These are phyloP conservation scores for Aquilaria agallochum DNA, from an alignment of 441 rosid species.

Conservation along the genomic window DNA sequence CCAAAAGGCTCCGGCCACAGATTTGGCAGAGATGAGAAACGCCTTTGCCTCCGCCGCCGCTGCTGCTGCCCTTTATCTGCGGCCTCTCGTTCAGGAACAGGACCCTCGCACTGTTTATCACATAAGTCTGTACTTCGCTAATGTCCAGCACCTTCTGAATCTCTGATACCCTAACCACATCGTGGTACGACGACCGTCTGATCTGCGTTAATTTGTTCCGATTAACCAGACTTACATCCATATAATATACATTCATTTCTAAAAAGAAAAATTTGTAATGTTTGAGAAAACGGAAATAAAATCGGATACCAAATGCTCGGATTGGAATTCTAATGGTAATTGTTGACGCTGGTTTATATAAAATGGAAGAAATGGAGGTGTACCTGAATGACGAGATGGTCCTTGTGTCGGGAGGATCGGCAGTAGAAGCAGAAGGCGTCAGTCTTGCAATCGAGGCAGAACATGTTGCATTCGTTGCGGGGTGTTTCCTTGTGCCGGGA, in stretches of 20 bases:
- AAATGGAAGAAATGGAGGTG: not conserved
- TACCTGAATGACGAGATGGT: conserved; percentile 74
- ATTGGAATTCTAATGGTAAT: too few species aligned
- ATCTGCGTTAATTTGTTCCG: conserved; percentile 35
- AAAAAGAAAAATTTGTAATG: too few species aligned
- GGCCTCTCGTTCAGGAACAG: conserved; percentile 82
- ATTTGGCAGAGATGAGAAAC: conserved; percentile 58
- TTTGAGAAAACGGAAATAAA: too few species aligned
- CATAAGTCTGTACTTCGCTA: conserved; percentile 80
- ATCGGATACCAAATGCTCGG: too few species aligned
- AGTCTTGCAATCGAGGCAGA: conserved; percentile 62
- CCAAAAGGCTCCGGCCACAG: conserved; percentile 71
- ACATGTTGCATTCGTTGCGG: conserved; percentile 77
- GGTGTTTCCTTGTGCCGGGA: conserved; percentile 50
- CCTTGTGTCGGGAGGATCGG: conserved; percentile 68
- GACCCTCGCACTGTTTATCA: conserved; percentile 81
- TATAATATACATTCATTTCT: too few species aligned
- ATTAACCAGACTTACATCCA: too few species aligned
- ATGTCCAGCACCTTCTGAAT: conserved; percentile 61
- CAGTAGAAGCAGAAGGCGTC: conserved; percentile 81
- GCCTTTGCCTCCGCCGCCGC: conserved; percentile 25
- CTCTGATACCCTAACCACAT: conserved; percentile 80
- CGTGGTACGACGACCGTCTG: conserved; percentile 80
- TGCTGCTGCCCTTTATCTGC: conserved; percentile 43
- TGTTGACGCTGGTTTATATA: too few species aligned